Evolutionary conservation across 352 stramenopile species (phyloP), one percentile per base, ranked within the genome.

Genomic region (Globisporangium uncinulatum): DNA sequence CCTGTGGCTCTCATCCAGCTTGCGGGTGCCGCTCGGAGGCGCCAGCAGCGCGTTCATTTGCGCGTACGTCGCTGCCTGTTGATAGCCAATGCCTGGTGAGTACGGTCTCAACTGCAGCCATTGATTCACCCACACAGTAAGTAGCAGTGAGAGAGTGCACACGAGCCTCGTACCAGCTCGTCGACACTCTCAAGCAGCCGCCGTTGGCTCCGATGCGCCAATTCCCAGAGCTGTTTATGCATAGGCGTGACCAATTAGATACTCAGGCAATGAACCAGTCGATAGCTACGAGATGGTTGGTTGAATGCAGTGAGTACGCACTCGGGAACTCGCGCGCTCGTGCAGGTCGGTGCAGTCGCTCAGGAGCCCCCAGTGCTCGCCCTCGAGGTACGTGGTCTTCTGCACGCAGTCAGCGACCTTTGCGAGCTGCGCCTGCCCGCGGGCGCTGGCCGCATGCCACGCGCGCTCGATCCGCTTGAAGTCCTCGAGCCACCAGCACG

Each of bases 331-430:
- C 13, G 79, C 79, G 32, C 66, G 69, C 14, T 75, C 64, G 20
- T 88, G 75, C 8, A 92, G 53, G 36, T 74, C 63, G 4, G 14
- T 50, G 32, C 69, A 81, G 44, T 87, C 75, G 13, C 73, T 59
- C 0, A 92, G 60, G 6, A 67, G 62, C 2, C 79, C 81, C 79
- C 81, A 88, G 41, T 89, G 71, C 42, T 87, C 81, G 0, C 74
- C 73, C 17, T 74, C 65, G 5, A 92, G 59, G 49, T 54, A 92
- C 82, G 78, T 86, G 15, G 76, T 89, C 59, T 88, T 90, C 59
- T 92, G 82, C 34, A 88, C 54, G 47, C 70, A 80, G 49, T 92
- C 82, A 8, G 82, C 76, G 15, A 89, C 63, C 64, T 86, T 87
- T 21, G 57, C 62, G 39, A 92, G 70, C 19, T 90, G 75, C 54